These are phyloP conservation scores for Ganoderma resinaceum DNA, from an alignment of 1,284 basidiomycete genomes.

Conservation along the genomic window DNA sequence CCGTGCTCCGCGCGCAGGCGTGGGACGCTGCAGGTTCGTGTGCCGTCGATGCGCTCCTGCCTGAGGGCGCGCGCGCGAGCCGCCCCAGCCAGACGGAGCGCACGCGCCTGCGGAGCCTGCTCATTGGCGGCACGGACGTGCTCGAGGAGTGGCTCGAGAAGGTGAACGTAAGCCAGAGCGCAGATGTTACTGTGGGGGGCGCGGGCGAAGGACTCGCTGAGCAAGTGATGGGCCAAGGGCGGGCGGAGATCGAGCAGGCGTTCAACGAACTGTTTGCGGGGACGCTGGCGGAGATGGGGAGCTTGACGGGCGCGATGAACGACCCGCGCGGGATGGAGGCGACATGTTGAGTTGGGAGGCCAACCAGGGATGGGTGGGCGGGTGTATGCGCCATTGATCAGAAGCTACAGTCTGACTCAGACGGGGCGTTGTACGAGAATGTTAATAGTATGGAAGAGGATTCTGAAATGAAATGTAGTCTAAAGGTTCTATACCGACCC, in stretches of 20 bases:
- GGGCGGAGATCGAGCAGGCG: constrained; percentile 60
- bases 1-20: constrained; percentile 62
- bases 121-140: constrained; percentile 61
- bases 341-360: constrained; percentile 26
- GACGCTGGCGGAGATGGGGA: constrained; percentile 64
- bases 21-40: constrained; percentile 61
- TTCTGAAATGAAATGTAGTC: not conserved
- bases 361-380: not conserved
- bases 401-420: too few species aligned
- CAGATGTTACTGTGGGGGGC: constrained; percentile 27
- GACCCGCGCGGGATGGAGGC: constrained; percentile 39
- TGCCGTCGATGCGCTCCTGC: constrained; percentile 55
- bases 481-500: not conserved
- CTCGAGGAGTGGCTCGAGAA: constrained; percentile 73
- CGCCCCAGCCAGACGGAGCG: constrained; percentile 71
- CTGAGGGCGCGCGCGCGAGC: constrained; percentile 45
- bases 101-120: constrained; percentile 67
- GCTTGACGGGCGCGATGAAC: constrained; percentile 37
- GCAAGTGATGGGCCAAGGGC: constrained; percentile 44
- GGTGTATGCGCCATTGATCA: not conserved
- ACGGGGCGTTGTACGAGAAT: not conserved
- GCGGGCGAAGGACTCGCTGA: constrained; percentile 21
- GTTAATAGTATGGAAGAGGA: not conserved
- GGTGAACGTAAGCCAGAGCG: constrained; percentile 27
- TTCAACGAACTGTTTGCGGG: constrained; percentile 68